Evolutionary conservation across 108 stramenopile species (phyloP).

Genomic region (Cyclotella sp.): DNA sequence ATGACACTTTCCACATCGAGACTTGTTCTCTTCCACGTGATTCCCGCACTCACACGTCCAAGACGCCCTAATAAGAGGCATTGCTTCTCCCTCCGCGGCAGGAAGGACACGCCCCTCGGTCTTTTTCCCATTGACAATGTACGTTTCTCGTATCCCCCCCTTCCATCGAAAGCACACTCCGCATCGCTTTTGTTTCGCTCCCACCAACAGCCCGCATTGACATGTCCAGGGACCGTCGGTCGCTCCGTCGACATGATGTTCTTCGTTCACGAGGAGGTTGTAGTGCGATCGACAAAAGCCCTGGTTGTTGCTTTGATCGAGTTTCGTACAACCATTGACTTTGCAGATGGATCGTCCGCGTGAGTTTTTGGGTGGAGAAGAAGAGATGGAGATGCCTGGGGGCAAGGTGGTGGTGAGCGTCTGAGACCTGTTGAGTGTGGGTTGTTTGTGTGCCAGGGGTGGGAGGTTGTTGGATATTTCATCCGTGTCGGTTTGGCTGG

Average conservation of each 20-base stretch:
- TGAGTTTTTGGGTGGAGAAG: not conserved
- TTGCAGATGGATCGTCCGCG: conserved; percentile 24
- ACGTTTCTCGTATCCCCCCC: conserved; percentile 20
- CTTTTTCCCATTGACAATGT: not conserved
- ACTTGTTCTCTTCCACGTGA: conserved; percentile 11
- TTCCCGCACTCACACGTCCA: conserved; percentile 38
- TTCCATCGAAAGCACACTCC: conserved; percentile 5
- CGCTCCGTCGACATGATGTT: not conserved
- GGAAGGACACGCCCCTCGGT: not conserved
- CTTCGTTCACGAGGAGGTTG: conserved; percentile 6
- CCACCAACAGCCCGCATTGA: conserved; percentile 4
- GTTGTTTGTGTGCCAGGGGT: not conserved
- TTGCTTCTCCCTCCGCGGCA: not conserved
- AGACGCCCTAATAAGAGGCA: not conserved
- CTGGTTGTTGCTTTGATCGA: conserved; percentile 29
- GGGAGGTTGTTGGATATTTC: not conserved
- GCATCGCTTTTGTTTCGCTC: conserved; percentile 19
- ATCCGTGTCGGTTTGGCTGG: not conserved
- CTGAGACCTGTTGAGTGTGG: not conserved
- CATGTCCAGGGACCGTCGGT: conserved; percentile 18
- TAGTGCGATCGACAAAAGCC: conserved; percentile 41
- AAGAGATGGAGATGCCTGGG: conserved; percentile 17
- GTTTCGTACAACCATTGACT: conserved; percentile 33
- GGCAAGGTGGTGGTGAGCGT: not conserved
- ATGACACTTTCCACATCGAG: conserved; percentile 29